phyloP scores from a whole-genome alignment of 2,329 filamentous ascomycete genomes.

The Penicillium olsonii region DNA sequence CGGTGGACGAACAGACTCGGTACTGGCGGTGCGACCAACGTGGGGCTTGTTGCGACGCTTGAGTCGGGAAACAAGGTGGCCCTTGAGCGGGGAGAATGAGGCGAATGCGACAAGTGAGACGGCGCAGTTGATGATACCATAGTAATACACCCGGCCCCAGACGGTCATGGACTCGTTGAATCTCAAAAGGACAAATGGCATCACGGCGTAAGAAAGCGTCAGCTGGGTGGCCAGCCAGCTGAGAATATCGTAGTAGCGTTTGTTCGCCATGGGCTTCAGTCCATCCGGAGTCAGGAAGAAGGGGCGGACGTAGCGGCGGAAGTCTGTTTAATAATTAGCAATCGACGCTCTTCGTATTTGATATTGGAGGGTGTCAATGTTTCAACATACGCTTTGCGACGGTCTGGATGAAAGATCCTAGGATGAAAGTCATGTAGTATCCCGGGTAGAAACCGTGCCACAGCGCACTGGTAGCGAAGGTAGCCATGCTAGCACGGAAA shows the following conservation, averaged over 20 bases:
- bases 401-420: conserved; percentile 89
- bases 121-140: conserved; percentile 69
- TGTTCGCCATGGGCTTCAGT: conserved; percentile 66
- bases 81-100: conserved; percentile 66
- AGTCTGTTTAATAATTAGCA: conserved; percentile 62
- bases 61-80: conserved; percentile 56
- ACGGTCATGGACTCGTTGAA: conserved; percentile 70
- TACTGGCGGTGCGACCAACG: conserved; percentile 52
- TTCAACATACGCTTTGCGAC: conserved; percentile 79
- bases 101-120: conserved; percentile 73
- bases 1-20: conserved; percentile 63
- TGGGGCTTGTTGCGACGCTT: conserved; percentile 56
- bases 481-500: conserved; percentile 90
- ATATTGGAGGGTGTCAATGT: conserved; percentile 1
- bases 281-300: conserved; percentile 86
- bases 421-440: conserved; percentile 87
- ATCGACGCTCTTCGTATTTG: no score
- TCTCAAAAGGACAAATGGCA: conserved; percentile 81
- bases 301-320: conserved; percentile 83
- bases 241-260: conserved; percentile 82
- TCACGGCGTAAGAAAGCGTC: conserved; percentile 78
- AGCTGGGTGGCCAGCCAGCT: conserved; percentile 76
- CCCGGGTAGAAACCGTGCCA: conserved; percentile 99
- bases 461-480: conserved; percentile 89
- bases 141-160: conserved; percentile 90